Conservation (phyloP, 2,329 filamentous ascomycete genomes). For the Penicillium decumbens region DNA sequence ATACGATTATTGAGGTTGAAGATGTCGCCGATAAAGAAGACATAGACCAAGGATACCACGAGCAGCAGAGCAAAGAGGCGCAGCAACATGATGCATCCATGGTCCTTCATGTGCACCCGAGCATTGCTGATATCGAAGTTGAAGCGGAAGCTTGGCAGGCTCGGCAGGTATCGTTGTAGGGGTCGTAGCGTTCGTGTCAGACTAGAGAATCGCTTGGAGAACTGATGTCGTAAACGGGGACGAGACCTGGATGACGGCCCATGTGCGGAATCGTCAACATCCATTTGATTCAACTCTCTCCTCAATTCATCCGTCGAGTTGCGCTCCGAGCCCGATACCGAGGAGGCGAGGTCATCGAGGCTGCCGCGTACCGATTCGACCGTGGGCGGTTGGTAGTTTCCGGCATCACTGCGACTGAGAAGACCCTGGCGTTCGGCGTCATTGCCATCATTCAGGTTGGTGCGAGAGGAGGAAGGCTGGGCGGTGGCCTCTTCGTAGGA, state of each 20-base stretch:
- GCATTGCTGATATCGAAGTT: slow-evolving; percentile 37
- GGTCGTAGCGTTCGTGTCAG: slow-evolving; percentile 54
- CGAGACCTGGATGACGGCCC: slow-evolving; percentile 27
- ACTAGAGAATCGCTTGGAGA: slow-evolving; percentile 55
- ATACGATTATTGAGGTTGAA: slow-evolving; percentile 65
- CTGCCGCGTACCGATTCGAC: slow-evolving; percentile 72
- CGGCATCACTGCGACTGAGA: slow-evolving; percentile 35
- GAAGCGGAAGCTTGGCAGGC: slow-evolving; percentile 40
- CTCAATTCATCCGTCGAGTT: slow-evolving; percentile 62
- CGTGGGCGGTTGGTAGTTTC: slow-evolving; percentile 69
- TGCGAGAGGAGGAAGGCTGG: slow-evolving; percentile 22
- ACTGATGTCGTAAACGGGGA: slow-evolving; percentile 45
- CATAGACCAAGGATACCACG: slow-evolving; percentile 72
- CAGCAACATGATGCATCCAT: slow-evolving; percentile 63
- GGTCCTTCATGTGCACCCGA: slow-evolving; percentile 39
- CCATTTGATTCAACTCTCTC: slow-evolving; percentile 83
- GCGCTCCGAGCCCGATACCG: slow-evolving; percentile 50
- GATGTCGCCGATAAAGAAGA: slow-evolving; percentile 79
- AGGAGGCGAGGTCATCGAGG: slow-evolving; percentile 54
- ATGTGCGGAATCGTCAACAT: slow-evolving; percentile 64
- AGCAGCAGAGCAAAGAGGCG: slow-evolving; percentile 70
- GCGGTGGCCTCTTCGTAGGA: slow-evolving; percentile 70
- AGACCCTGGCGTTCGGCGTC: slow-evolving; percentile 35
- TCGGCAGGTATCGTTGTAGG: slow-evolving; percentile 45
- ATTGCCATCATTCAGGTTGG: slow-evolving; percentile 42